These are phyloP conservation scores for Rhodomyrtus tomentosa DNA, from an alignment of 345 rosid genomes.

Conservation along the genomic window DNA sequence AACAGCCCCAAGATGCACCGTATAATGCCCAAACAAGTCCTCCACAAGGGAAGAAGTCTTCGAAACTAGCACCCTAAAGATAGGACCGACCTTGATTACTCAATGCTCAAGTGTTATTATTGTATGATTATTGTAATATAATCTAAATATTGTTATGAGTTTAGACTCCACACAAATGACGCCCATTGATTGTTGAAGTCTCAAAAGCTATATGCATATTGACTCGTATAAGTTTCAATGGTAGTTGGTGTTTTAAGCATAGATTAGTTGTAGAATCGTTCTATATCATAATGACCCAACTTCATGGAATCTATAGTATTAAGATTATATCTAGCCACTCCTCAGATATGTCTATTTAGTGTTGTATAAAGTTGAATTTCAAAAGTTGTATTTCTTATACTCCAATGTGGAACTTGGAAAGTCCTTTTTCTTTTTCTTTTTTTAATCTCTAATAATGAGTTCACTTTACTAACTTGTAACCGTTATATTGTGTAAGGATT, in stretches of 20 bases:
- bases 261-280: neutral
- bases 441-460: no score
- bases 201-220: neutral
- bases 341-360: no score
- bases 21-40: neutral
- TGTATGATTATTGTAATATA: neutral
- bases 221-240: neutral
- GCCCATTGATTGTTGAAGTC: neutral
- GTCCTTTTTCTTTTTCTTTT: no score
- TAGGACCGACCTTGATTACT: neutral
- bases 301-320: neutral
- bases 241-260: neutral
- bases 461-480: no score
- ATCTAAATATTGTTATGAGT: no score
- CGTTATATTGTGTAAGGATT: no score
- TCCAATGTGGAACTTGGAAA: no score
- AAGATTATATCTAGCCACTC: neutral
- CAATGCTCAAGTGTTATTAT: neutral
- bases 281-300: neutral
- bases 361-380: no score
- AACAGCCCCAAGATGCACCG: neutral
- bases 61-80: neutral
- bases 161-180: neutral
- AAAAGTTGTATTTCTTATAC: no score
- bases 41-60: neutral